Conservation (phyloP, 2,329 filamentous ascomycete genomes). For the Metarhizium guizhouense region DNA sequence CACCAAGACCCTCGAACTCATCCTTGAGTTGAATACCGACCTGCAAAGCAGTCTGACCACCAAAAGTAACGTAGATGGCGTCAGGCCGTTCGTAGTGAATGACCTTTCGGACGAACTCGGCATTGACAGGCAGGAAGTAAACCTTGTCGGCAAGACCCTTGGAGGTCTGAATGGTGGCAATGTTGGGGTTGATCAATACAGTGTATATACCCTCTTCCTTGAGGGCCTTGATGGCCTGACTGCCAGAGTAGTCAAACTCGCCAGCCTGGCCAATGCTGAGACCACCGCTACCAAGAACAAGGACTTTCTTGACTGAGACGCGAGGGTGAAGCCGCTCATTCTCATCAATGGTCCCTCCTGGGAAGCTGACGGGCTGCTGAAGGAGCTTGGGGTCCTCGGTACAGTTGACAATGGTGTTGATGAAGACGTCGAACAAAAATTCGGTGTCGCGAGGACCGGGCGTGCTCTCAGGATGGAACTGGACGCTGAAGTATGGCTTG, state of each 20-base stretch:
- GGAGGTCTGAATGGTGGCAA: constrained; percentile 96
- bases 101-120: constrained; percentile 95
- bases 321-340: constrained; percentile 69
- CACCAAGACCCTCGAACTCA: constrained; percentile 85
- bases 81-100: constrained; percentile 92
- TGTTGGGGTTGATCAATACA: constrained; percentile 97
- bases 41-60: constrained; percentile 92
- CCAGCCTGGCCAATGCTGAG: constrained; percentile 96
- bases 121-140: constrained; percentile 94
- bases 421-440: constrained; percentile 94
- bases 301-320: constrained; percentile 84
- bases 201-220: constrained; percentile 99
- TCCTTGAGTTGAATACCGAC: constrained; percentile 97
- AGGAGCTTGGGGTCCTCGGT: constrained; percentile 59
- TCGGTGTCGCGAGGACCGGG: constrained; percentile 94
- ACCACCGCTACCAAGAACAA: constrained; percentile 89
- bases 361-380: constrained; percentile 70
- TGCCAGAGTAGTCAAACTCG: constrained; percentile 98
- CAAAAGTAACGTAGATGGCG: constrained; percentile 95
- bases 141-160: constrained; percentile 98
- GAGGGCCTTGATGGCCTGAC: constrained; percentile 94
- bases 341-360: constrained; percentile 72
- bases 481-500: constrained; percentile 96
- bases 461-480: constrained; percentile 97
- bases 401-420: constrained; percentile 69